These are phyloP conservation scores for Penicillium simplicissimum DNA, from an alignment of 495 filamentous ascomycete species.

Conservation along the genomic window DNA sequence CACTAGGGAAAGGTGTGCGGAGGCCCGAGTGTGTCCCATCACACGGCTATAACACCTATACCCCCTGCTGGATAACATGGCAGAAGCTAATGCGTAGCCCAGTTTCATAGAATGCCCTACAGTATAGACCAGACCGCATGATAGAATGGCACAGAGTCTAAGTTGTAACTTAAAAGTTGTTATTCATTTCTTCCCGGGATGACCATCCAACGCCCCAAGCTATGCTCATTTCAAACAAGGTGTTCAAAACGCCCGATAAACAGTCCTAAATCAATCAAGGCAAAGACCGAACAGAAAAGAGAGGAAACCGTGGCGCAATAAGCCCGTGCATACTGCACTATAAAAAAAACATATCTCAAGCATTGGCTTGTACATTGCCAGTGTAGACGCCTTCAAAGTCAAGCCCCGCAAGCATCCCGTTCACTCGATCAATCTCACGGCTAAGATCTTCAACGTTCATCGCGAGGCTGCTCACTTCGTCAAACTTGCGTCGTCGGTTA, in stretches of 20 bases:
- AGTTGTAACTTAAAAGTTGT: conserved; percentile 1
- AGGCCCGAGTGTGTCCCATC: neutral
- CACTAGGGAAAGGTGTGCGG: neutral
- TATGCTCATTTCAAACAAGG: conserved; percentile 28
- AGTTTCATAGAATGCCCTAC: too few relatives aligned
- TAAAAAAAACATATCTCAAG: conserved; percentile 16
- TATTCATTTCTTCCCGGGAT: conserved; percentile 14
- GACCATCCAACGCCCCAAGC: conserved; percentile 30
- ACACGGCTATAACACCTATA: neutral
- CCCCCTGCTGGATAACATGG: neutral
- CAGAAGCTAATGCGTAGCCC: too few relatives aligned
- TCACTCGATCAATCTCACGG: conserved; percentile 73
- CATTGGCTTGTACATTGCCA: conserved; percentile 24
- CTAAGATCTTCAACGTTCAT: conserved; percentile 84
- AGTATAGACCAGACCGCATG: neutral
- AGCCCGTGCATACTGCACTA: conserved; percentile 11
- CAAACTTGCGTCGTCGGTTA: conserved; percentile 77
- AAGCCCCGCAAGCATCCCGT: conserved; percentile 48
- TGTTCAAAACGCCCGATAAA: conserved; percentile 21
- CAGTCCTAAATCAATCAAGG: neutral
- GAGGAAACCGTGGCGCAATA: conserved; percentile 13
- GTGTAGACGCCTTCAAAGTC: conserved; percentile 56
- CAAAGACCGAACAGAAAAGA: conserved; percentile 9
- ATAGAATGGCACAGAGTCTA: neutral
- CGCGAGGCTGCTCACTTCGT: conserved; percentile 80